Percentiles rank a stretch among this genome's conserved stretches.
Conservation (phyloP, 331 rosid species). For the Malus hybrid region DNA sequence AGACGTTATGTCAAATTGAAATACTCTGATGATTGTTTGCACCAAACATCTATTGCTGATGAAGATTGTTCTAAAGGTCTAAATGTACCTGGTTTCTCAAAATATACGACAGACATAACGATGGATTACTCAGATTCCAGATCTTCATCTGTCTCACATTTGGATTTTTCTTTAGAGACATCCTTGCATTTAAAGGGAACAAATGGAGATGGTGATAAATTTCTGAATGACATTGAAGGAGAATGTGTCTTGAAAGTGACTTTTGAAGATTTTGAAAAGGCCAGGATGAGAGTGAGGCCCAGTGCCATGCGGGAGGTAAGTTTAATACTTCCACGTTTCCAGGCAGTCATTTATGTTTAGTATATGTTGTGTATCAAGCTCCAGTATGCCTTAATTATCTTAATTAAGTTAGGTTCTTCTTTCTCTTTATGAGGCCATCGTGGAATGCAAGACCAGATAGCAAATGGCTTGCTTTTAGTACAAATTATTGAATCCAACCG, state of each 20-base stretch:
- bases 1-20: constrained; percentile 35
- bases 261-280: constrained; percentile 80
- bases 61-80: constrained; percentile 19
- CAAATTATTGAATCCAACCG: background rate
- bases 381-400: constrained; percentile 11
- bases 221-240: constrained; percentile 23
- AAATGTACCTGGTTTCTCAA: constrained; percentile 18
- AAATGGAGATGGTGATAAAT: constrained; percentile 25
- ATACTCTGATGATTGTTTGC: constrained; percentile 15
- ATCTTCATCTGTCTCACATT: constrained; percentile 35
- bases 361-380: background rate
- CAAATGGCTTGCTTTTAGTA: background rate
- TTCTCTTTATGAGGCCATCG: background rate
- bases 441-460: background rate
- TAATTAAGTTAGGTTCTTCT: background rate
- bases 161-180: constrained; percentile 22
- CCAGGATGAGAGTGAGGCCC: constrained; percentile 75
- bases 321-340: constrained; percentile 9
- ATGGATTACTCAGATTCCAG: constrained; percentile 22
- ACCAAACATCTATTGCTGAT: constrained; percentile 8
- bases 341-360: background rate
- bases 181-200: constrained; percentile 22
- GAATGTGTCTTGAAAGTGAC: constrained; percentile 37
- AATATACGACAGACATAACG: constrained; percentile 18
- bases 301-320: constrained; percentile 99